Evolutionary conservation across 768 basidiomycete species (phyloP).

Genomic region (Albatrellus ellisii): DNA sequence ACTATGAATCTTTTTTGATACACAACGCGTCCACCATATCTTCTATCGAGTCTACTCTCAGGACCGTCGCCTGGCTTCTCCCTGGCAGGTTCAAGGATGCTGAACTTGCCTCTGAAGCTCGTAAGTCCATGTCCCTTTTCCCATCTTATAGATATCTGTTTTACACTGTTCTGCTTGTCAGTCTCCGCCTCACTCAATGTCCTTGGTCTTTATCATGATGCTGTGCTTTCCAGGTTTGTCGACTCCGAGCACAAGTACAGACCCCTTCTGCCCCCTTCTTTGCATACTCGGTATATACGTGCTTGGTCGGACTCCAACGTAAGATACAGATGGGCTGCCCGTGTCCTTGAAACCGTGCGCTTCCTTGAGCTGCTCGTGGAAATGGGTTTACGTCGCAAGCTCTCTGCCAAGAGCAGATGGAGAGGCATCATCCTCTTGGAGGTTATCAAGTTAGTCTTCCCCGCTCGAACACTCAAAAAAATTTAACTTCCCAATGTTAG

Average conservation of each 20-base stretch:
- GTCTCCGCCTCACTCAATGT: slow-evolving; percentile 83
- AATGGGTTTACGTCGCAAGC: slow-evolving; percentile 72
- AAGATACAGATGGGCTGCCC: slow-evolving; percentile 68
- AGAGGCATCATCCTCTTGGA: slow-evolving; percentile 69
- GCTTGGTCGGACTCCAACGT: slow-evolving; percentile 66
- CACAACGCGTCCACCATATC: slow-evolving; percentile 79
- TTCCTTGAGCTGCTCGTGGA: slow-evolving; percentile 81
- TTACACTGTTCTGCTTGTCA: slow-evolving; percentile 20
- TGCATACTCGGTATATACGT: slow-evolving; percentile 82
- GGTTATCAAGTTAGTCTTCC: slow-evolving; percentile 59
- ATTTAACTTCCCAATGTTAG: slow-evolving; percentile 6
- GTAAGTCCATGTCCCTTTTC: slow-evolving; percentile 47
- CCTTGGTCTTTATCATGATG: slow-evolving; percentile 91
- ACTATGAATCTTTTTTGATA: slow-evolving; percentile 75
- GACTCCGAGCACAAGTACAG: slow-evolving; percentile 55
- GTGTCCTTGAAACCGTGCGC: slow-evolving; percentile 61
- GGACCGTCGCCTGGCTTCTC: slow-evolving; percentile 89
- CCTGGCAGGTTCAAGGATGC: slow-evolving; percentile 97
- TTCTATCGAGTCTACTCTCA: slow-evolving; percentile 76
- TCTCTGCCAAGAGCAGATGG: slow-evolving; percentile 56
- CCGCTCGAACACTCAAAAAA: neutral
- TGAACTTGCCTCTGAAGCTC: slow-evolving; percentile 86
- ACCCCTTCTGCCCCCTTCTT: slow-evolving; percentile 61
- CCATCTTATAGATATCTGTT: slow-evolving; percentile 7
- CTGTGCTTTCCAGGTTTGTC: slow-evolving; percentile 60